These are phyloP conservation scores for Berkeleyomyces basicola DNA, from an alignment of 2,329 filamentous ascomycete genomes.

Conservation along the genomic window DNA sequence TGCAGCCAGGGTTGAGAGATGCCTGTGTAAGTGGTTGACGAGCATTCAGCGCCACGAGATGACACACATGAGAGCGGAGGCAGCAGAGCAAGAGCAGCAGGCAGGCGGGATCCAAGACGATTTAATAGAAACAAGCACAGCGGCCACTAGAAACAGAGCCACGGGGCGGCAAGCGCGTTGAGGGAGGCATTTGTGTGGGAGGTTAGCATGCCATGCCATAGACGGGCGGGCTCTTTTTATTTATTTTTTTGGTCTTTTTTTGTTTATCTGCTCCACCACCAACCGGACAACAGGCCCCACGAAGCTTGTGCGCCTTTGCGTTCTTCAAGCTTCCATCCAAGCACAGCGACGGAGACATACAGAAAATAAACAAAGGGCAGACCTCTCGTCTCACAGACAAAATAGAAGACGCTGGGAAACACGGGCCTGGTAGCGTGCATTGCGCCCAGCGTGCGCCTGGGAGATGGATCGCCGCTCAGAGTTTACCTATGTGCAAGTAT, in stretches of 20 bases:
- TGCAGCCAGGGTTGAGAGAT: neutral
- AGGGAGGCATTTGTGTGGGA: neutral
- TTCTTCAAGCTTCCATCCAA: neutral
- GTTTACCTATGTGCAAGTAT: too few relatives aligned
- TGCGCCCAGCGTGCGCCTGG: neutral
- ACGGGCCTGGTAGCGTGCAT: neutral
- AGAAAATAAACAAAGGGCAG: neutral
- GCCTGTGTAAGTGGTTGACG: too few relatives aligned
- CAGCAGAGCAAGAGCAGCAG: neutral
- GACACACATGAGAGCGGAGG: neutral
- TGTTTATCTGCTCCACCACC: neutral
- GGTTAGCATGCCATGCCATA: neutral
- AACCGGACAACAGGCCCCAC: neutral
- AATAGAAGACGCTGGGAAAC: neutral
- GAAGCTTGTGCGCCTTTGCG: neutral
- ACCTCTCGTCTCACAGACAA: neutral
- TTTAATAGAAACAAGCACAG: neutral
- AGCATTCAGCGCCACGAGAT: too few relatives aligned
- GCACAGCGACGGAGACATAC: neutral
- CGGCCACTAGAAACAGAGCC: neutral
- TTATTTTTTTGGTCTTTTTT: too few relatives aligned
- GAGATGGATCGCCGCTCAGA: too few relatives aligned
- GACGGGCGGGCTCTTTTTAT: neutral
- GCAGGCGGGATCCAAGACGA: neutral
- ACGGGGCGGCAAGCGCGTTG: neutral